Base-by-base conservation (phyloP, 1,284 basidiomycete species). In the Cryptococcus jaspeensis region DNA sequence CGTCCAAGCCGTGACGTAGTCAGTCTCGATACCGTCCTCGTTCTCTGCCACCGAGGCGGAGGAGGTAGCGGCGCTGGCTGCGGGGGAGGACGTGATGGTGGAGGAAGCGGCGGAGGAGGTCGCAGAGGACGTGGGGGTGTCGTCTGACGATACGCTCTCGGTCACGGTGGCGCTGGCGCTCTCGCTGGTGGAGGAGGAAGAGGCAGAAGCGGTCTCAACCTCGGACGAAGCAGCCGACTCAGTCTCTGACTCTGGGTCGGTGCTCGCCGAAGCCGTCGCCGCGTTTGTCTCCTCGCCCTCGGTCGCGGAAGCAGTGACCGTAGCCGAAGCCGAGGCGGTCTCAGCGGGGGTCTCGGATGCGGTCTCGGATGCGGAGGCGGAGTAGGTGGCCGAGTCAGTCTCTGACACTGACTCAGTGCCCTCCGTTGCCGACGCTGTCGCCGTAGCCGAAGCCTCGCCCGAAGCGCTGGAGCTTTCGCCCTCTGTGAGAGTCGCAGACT, bases 1-100 rank as follows among this genome's bases (percentile, higher is more conserved):
- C 23, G 64, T 65, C 59, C 59, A 68, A 41, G 48, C 44, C 11
- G 73, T 75, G 20, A 62, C n/a, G 51, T 59, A 69, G 41, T 63
- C 66, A 15, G 72, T 75, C 25, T 53, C 64, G 15, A 72, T 66
- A 28, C 71, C 73, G 52, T 67, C 59, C 15, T 71, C 73, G 59
- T 70, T 69, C 56, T 66, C 63, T 2, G 46, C 49, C 11, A 64
- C 62, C n/a, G 61, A 56, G 13, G 28, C 52, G 8, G 69, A 57
- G 3, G 47, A 41, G 28, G 58, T 41, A 23, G 64, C n/a, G n/a
- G n/a, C 50, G 16, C 62, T 48, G 2, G 53, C 35, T 32, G 60
- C 54, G 46, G 54, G 53, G 16, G 58, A 32, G 25, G 38, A 47
- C 5, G 61, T 54, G 3, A 41, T 36, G 23, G 55, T 56, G 16